Percentiles rank a stretch among this genome's conserved stretches.
phyloP scores from a whole-genome alignment of 306 rosid species.

The Lablab purpureus region DNA sequence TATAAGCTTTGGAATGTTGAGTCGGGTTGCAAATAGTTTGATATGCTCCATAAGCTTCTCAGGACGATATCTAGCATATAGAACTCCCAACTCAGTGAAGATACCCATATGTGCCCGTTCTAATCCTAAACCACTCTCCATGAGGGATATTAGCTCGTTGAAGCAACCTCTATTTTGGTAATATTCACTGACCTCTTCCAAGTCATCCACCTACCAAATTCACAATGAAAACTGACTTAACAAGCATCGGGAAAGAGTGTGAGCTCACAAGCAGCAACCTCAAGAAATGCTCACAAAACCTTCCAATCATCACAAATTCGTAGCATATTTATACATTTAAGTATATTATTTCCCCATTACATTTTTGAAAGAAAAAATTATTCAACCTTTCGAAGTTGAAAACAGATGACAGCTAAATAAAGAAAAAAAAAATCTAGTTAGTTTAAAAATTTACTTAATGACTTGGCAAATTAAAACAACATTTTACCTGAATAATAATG shows the following conservation, averaged over 20 bases:
- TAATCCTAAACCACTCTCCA: slow-evolving; percentile 99
- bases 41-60: slow-evolving; percentile 99
- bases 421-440: slow-evolving; percentile 10
- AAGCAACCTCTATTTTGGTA: slow-evolving; percentile 99
- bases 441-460: slow-evolving; percentile 24
- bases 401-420: slow-evolving; percentile 9
- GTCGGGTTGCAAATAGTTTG: slow-evolving; percentile 90
- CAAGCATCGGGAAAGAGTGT: slow-evolving; percentile 11
- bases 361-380: slow-evolving; percentile 23
- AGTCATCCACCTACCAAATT: slow-evolving; percentile 88
- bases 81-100: slow-evolving; percentile 97
- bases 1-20: slow-evolving; percentile 96
- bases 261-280: neutral
- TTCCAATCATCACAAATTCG: slow-evolving; percentile 25
- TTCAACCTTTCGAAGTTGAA: slow-evolving; percentile 22
- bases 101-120: slow-evolving; percentile 99
- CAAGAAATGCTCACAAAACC: slow-evolving; percentile 20
- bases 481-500: slow-evolving; percentile 87
- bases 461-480: slow-evolving; percentile 19
- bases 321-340: slow-evolving; percentile 9
- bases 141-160: slow-evolving; percentile 94
- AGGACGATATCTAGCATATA: slow-evolving; percentile 98
- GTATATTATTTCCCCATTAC: slow-evolving; percentile 34
- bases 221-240: slow-evolving; percentile 21
- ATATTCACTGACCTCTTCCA: slow-evolving; percentile 98